Evolutionary conservation across 768 basidiomycete species (phyloP).

Genomic region (Suillus americanus): DNA sequence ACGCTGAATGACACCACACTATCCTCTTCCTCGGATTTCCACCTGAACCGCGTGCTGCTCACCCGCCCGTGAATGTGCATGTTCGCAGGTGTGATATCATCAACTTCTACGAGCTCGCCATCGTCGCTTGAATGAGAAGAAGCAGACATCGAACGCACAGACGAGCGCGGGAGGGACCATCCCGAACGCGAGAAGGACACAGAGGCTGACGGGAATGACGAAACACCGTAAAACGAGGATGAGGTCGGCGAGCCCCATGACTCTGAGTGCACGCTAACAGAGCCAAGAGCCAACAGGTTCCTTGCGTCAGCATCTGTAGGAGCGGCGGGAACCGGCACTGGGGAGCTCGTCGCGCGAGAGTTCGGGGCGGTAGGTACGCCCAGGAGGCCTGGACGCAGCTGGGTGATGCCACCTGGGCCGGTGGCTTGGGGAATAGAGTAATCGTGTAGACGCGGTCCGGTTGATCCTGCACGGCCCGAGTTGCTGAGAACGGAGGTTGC

Average conservation of each 20-base stretch:
- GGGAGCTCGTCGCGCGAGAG: conserved; percentile 13
- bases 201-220: conserved; percentile 19
- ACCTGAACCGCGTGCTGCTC: conserved; percentile 25
- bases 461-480: conserved; percentile 27
- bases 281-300: conserved; percentile 24
- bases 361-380: conserved; percentile 33
- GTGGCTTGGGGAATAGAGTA: conserved; percentile 48
- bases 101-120: conserved; percentile 26
- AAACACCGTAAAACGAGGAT: conserved; percentile 28
- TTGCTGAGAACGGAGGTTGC: conserved; percentile 27
- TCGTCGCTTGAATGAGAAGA: conserved; percentile 42
- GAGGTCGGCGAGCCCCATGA: conserved; percentile 34
- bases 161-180: conserved; percentile 59
- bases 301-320: conserved; percentile 24
- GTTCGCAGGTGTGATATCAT: conserved; percentile 11
- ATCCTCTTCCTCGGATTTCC: conserved; percentile 47
- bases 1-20: conserved; percentile 39
- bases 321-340: conserved; percentile 34
- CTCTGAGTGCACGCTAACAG: conserved; percentile 28
- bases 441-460: conserved; percentile 66
- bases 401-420: conserved; percentile 45
- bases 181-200: conserved; percentile 31
- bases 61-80: conserved; percentile 19
- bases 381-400: conserved; percentile 59
- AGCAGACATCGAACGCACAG: conserved; percentile 41